Percentiles rank a stretch among this genome's conserved stretches.
Evolutionary conservation across 805 yeast species (phyloP).

Genomic region (Sugiyamaella smithiae): DNA sequence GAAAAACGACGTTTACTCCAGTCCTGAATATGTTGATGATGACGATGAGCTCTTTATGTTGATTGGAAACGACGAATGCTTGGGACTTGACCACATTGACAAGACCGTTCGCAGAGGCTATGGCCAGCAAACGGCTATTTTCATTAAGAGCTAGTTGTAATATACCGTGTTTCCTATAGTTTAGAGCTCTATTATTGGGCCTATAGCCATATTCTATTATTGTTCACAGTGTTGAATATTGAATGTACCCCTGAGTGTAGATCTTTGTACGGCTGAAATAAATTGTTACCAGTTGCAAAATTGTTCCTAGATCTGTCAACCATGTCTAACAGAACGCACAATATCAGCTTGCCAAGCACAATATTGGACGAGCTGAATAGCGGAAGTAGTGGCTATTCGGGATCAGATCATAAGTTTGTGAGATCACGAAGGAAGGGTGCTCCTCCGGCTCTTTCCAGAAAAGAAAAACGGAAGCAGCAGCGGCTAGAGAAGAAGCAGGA

Average conservation of each 20-base stretch:
- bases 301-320: not conserved
- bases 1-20: conserved; percentile 11
- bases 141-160: conserved; percentile 40
- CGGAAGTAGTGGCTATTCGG: not conserved
- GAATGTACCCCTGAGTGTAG: not conserved
- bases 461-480: not conserved
- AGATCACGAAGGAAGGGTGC: conserved; percentile 21
- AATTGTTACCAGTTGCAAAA: not conserved
- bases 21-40: conserved; percentile 41
- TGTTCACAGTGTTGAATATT: not conserved
- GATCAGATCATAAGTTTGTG: conserved; percentile 3
- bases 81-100: conserved; percentile 89
- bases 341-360: conserved; percentile 16
- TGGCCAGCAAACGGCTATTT: conserved; percentile 58
- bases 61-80: conserved; percentile 46
- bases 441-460: conserved; percentile 8
- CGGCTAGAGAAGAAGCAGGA: conserved; percentile 2
- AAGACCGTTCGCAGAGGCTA: conserved; percentile 57
- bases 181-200: not conserved
- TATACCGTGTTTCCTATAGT: not conserved
- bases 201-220: not conserved
- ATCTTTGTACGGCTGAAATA: not conserved
- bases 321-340: conserved; percentile 4
- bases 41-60: conserved; percentile 58
- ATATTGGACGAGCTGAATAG: conserved; percentile 17